Conservation (phyloP, 139 green algal species). For the Tetradesmus lagerheimii region DNA sequence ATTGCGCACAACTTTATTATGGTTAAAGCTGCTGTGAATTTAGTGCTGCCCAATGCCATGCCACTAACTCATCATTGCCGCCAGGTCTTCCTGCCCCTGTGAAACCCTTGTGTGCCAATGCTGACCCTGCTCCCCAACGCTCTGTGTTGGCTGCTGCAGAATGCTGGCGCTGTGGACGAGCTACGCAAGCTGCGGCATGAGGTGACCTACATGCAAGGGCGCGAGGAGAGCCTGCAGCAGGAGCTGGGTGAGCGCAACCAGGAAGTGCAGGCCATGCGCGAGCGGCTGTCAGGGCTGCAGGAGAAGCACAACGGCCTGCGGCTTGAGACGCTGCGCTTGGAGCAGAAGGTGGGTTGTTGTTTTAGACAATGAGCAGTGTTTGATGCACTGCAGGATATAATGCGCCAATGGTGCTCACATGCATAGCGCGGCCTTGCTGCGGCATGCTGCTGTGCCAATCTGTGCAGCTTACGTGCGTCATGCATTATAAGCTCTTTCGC, state of each 20-base stretch:
- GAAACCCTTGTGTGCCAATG: neutral
- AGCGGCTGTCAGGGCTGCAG: slow-evolving; percentile 1
- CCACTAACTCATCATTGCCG: neutral
- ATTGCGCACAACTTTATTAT: too few species aligned
- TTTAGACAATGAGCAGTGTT: too few species aligned
- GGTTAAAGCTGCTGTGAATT: neutral
- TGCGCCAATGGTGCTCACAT: too few species aligned
- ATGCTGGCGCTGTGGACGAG: neutral
- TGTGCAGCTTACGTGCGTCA: too few species aligned
- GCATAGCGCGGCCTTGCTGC: too few species aligned
- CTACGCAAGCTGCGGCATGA: slow-evolving; percentile 24
- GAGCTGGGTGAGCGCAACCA: slow-evolving; percentile 15
- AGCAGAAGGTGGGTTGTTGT: slow-evolving; percentile 34
- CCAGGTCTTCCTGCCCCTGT: neutral
- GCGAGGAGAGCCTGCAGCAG: slow-evolving; percentile 23
- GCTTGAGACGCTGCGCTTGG: slow-evolving; percentile 30
- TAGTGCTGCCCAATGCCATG: neutral
- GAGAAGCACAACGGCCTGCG: slow-evolving; percentile 28
- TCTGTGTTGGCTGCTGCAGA: neutral
- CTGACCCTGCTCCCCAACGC: neutral
- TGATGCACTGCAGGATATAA: too few species aligned
- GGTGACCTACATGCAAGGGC: slow-evolving; percentile 20
- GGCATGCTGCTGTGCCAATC: too few species aligned
- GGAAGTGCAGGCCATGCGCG: slow-evolving; percentile 10
- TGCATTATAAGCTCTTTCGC: too few species aligned